Evolutionary conservation across 2,329 filamentous ascomycete genomes (phyloP), one percentile per base, ranked within the genome.

Genomic region (Cladobotryum mycophilum): DNA sequence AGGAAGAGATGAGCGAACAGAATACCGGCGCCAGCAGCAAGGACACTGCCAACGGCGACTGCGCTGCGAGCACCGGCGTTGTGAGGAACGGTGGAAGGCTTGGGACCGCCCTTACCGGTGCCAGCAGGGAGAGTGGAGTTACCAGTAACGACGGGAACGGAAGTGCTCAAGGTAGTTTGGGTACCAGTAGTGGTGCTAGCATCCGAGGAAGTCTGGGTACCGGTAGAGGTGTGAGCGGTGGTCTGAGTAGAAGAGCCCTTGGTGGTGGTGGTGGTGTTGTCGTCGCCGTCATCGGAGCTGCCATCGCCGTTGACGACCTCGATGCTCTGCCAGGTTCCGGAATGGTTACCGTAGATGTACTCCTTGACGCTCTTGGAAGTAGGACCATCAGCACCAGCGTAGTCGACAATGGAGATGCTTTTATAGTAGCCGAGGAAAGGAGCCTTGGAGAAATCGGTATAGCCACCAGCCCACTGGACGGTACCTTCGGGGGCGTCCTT

Each of bases 391-490:
- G 74, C 74, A 63, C 78, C 78, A 61, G 71, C 70, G 67, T 76
- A 79, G 69, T 82, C 78, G 58, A 67, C 62, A 55, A 82, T 75
- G 56, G 65, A 73, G 58, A 82, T 64, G 61, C 68, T 73, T 72
- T 80, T 72, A 76, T 82, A 82, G 72, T 76, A 76, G 60, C 70
- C 79, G 48, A 67, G 62, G 70, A 78, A 80, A 52, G 79, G 79
- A 53, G 66, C 76, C 58, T 78, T 57, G 57, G 58, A 59, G 62
- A 79, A 81, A 63, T 80, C 67, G 58, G 78, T 54, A 75, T 82
- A 69, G 53, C 86, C 86, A 56, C 84, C 85, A 50, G 81, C 80
- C 82, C 82, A 86, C 53, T 78, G 58, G 54, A 90, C 86, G 34
- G 89, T 93, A 53, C 89, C 89, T 52, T 78, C 66, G 35, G 80